Base-by-base conservation (phyloP, 331 rosid species). In the Ulmus americana region DNA sequence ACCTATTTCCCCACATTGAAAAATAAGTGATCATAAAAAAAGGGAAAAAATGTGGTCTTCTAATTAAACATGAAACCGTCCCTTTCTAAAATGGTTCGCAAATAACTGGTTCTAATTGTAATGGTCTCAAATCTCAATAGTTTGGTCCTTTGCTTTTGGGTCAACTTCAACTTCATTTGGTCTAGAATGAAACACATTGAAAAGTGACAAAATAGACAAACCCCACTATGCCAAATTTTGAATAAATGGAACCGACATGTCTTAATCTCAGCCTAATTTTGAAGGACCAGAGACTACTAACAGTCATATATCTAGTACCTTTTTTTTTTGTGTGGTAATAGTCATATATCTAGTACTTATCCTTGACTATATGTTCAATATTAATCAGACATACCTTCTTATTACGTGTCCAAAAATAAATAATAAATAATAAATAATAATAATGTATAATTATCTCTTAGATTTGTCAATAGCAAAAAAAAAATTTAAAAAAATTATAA, bases 261-360 rank as follows among this genome's bases (percentile, higher is more conserved):
- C 71, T 46, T 48, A 50, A 40, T 54, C 60, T n/a, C 3, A 58
- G 77, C 81, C 81, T 55, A 72, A 72, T 67, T 72, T 72, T 63
- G 59, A 61, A 67, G 8, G 47, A 38, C 61, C 22, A 59, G 15
- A 11, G 44, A 41, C 35, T 42, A 59, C 48, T 15, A 8, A 40
- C 9, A 9, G 28, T 14, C 10, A 44, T n/a, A n/a, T n/a, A n/a
- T n/a, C n/a, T n/a, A n/a, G n/a, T n/a, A n/a, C n/a, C n/a, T n/a
- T n/a, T n/a, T n/a, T n/a, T n/a, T n/a, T n/a, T n/a, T n/a, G n/a
- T n/a, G n/a, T n/a, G n/a, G n/a, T n/a, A n/a, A 45, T 45, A 45
- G 1, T 45, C 9, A 45, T 6, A 45, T 45, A 45, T 45, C 10
- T 11, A 45, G 35, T 2, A 28, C 35, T 28, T 28, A 28, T 28